Conservation (phyloP, 2,329 filamentous ascomycete species). For the Daldinia sp. region DNA sequence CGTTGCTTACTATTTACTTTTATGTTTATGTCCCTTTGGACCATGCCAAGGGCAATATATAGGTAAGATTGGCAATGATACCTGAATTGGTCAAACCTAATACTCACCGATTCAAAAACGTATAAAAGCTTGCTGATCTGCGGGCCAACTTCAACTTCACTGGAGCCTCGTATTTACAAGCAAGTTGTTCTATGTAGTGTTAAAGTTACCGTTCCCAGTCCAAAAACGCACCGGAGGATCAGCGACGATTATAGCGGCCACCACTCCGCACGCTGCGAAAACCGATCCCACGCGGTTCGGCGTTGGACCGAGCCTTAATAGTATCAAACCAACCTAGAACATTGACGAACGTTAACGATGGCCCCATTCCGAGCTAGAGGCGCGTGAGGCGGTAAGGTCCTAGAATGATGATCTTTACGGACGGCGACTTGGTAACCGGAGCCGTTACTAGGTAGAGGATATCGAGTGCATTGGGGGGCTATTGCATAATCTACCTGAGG, state of each 20-base stretch:
- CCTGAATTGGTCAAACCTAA: too few relatives aligned
- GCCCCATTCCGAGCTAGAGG: neutral
- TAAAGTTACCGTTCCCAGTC: neutral
- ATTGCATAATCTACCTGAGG: neutral
- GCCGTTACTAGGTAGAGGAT: neutral
- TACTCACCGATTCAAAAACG: too few relatives aligned
- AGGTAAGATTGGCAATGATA: too few relatives aligned
- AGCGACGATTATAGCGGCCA: neutral
- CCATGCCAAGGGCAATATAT: too few relatives aligned
- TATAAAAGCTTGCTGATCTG: too few relatives aligned
- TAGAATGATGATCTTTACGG: neutral
- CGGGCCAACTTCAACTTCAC: too few relatives aligned
- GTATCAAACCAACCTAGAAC: neutral
- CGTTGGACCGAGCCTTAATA: neutral
- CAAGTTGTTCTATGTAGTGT: too few relatives aligned
- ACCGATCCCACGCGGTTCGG: neutral
- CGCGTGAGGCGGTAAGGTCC: neutral
- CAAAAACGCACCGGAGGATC: neutral
- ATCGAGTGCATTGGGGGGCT: neutral
- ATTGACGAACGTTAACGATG: too few relatives aligned
- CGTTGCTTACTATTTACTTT: too few relatives aligned
- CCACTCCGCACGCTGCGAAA: neutral
- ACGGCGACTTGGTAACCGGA: neutral
- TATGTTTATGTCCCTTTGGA: too few relatives aligned
- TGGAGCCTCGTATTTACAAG: too few relatives aligned